These are phyloP conservation scores for Tylopilus cervinicoccineus DNA, from an alignment of 768 basidiomycete species.

Conservation along the genomic window DNA sequence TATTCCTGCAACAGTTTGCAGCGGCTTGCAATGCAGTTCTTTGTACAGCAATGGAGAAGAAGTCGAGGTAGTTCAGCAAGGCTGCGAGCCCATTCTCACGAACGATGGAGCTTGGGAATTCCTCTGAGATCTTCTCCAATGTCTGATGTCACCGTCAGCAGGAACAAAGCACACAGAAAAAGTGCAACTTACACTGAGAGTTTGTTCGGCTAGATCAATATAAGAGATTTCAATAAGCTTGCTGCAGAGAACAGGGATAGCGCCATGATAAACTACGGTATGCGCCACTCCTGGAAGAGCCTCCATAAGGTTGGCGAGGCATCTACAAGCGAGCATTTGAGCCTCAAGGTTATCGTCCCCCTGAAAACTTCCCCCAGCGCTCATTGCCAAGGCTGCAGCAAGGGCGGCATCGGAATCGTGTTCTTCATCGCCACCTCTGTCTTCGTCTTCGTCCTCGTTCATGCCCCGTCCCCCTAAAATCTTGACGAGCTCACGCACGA, in stretches of 20 bases:
- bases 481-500: slow-evolving; percentile 86
- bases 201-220: slow-evolving; percentile 98
- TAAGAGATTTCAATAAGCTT: slow-evolving; percentile 96
- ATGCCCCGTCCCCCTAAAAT: slow-evolving; percentile 80
- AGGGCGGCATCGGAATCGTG: slow-evolving; percentile 85
- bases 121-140: slow-evolving; percentile 96
- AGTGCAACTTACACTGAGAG: slow-evolving; percentile 75
- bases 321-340: slow-evolving; percentile 93
- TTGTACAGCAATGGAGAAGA: slow-evolving; percentile 97
- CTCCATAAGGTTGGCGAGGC: slow-evolving; percentile 97
- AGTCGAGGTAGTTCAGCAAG: slow-evolving; percentile 92
- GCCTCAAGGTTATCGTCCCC: slow-evolving; percentile 90
- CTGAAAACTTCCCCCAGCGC: slow-evolving; percentile 60
- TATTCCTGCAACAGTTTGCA: slow-evolving; percentile 93
- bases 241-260: slow-evolving; percentile 95
- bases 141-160: slow-evolving; percentile 52
- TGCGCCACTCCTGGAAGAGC: slow-evolving; percentile 98
- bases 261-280: slow-evolving; percentile 96
- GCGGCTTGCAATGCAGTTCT: slow-evolving; percentile 95
- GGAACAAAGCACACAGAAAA: slow-evolving; percentile 1
- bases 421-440: slow-evolving; percentile 60
- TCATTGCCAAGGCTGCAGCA: slow-evolving; percentile 84
- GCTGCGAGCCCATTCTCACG: slow-evolving; percentile 93
- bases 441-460: slow-evolving; percentile 70
- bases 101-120: slow-evolving; percentile 93